Base-by-base conservation (phyloP, 495 filamentous ascomycete genomes). In the Annulohypoxylon maeteangense region DNA sequence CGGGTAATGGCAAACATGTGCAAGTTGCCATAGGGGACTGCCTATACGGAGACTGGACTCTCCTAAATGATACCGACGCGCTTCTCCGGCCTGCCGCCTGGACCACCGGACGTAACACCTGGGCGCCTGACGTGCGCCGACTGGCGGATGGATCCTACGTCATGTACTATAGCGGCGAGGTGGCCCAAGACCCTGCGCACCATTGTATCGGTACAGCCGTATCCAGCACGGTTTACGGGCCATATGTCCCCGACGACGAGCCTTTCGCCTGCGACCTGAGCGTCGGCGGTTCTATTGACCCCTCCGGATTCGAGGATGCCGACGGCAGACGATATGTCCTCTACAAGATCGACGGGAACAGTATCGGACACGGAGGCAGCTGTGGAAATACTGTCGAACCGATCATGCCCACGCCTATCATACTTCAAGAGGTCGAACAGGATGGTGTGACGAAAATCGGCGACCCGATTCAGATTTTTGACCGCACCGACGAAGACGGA, bases 341-440 rank as follows among this genome's bases (percentile, higher is more conserved):
- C 1, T 91, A 87, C 79, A 90, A 90, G 69, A 79, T 90, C 6
- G 86, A 91, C 74, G 89, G 89, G 23, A 90, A 88, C 67, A 83
- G 81, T 67, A 65, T 88, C 34, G 87, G 88, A 14, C 71, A 86
- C 51, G 87, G 88, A 27, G 87, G 86, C 4, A 74, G 81, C 65
- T 90, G 89, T 76, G 80, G 83, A 48, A 91, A 89, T 74, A 81
- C 79, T 18, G 75, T 85, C 18, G 73, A 66, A 6, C 85, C 86
- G 0, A 74, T 82, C 8, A 76, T 80, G 5, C 62, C 81, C 4
- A 91, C 89, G 6, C 89, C 89, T 0, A 85, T 91, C 56, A 79
- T 90, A 79, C 78, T 90, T 14, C 89, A 91, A 70, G 77, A 85
- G 64, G 82, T 90, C 4, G 76, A 70, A 18, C 61, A 62, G 0